Percentiles rank a stretch among this genome's conserved stretches.
phyloP scores from a whole-genome alignment of 2,329 filamentous ascomycete species.

The Alternaria novae-zelandiae region DNA sequence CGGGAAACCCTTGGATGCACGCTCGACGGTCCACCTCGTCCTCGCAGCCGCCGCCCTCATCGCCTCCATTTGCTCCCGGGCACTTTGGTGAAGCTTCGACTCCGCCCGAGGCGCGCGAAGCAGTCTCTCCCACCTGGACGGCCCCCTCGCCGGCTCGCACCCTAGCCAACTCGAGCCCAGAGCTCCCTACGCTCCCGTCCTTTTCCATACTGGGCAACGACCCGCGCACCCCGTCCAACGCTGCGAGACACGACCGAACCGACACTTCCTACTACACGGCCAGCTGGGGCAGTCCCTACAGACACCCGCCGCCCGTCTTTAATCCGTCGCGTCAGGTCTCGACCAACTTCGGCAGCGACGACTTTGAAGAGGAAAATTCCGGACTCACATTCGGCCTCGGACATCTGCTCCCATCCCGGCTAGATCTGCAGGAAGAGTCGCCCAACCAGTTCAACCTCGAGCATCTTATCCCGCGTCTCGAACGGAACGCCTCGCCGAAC shows the following conservation, averaged over 20 bases:
- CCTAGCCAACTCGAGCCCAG: conserved; percentile 50
- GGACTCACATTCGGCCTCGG: conserved; percentile 48
- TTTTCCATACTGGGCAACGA: conserved; percentile 40
- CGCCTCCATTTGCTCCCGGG: conserved; percentile 41
- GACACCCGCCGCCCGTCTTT: conserved; percentile 62
- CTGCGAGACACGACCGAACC: conserved; percentile 44
- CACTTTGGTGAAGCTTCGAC: conserved; percentile 30
- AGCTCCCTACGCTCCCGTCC: conserved; percentile 48
- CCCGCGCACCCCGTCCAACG: conserved; percentile 45
- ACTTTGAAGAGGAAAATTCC: conserved; percentile 46
- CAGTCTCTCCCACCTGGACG: conserved; percentile 46
- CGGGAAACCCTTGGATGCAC: conserved; percentile 48
- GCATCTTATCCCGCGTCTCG: conserved; percentile 46
- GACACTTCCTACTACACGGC: conserved; percentile 70
- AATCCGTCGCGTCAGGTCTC: conserved; percentile 37
- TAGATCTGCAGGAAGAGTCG: conserved; percentile 40
- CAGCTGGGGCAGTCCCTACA: conserved; percentile 92
- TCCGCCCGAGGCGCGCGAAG: conserved; percentile 29
- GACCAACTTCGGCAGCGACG: conserved; percentile 46
- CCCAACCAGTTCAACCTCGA: conserved; percentile 48
- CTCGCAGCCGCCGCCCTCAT: conserved; percentile 43
- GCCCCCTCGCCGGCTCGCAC: conserved; percentile 50
- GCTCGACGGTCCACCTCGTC: conserved; percentile 45
- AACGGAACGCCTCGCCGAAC: conserved; percentile 41
- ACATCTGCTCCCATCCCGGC: conserved; percentile 46